Base-by-base conservation (phyloP, 73 alveolate genomes). In the Diophrys sp. region DNA sequence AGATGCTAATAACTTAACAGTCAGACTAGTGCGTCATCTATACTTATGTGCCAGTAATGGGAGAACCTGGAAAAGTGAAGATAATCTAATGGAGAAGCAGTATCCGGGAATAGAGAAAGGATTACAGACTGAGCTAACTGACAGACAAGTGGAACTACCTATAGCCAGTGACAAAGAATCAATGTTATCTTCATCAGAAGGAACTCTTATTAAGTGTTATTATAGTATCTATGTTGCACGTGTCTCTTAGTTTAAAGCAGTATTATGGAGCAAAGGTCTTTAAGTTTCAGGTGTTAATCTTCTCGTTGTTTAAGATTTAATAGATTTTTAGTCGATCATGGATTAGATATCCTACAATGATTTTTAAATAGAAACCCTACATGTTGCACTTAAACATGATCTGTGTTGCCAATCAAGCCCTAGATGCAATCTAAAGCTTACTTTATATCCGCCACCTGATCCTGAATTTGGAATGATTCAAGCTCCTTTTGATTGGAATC, bases 401-500 rank as follows among this genome's bases (percentile, higher is more conserved):
- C 29, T 33, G 2, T 66, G 78, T 27, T 77, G 85, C n/a, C 73
- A 70, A 23, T 54, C 31, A 31, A 67, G 25, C n/a, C 78, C 85
- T 57, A 69, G 31, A 27, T 28, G 73, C 33, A 67, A 55, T 30
- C 57, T 77, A 0, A 73, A 73, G 31, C 44, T 77, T 18, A 27
- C 66, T 25, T 66, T 77, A 33, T n/a, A 31, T 54, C 85, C 85
- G 24, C 78, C 77, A 1, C 73, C 72, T 0, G 27, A 66, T 29
- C 77, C 78, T 18, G 33, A 67, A 28, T 77, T 34, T 29, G 85
- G 85, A 33, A 1, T 18, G 1, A 67, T 77, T 18, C 54, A 66
- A 30, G 85, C 85, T 30, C 85, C 85, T 77, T 67, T 53, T 5
- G 54, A 44, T 14, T 77, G 85, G 85, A 31, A 29, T 2, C 85